Conservation (phyloP, 352 stramenopile species). For the Phytopythium boreale region DNA sequence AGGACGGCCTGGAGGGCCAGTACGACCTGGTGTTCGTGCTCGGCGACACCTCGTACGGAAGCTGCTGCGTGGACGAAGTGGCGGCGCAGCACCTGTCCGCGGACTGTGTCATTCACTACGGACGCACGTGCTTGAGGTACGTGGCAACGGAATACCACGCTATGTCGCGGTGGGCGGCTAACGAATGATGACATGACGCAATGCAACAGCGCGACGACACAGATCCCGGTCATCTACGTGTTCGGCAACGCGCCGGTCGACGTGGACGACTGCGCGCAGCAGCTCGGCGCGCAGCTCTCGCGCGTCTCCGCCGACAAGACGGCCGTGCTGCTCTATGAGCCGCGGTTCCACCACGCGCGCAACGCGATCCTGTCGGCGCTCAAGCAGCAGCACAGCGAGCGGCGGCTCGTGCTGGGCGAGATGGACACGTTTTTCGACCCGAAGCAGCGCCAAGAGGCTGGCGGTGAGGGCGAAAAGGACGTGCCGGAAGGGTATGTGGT, state of each 20-base stretch:
- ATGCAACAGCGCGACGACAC: constrained; percentile 50
- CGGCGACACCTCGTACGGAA: constrained; percentile 95
- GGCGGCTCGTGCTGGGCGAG: constrained; percentile 45
- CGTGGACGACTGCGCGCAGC: constrained; percentile 41
- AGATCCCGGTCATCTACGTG: constrained; percentile 90
- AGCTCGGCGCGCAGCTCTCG: constrained; percentile 27
- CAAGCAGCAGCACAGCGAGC: constrained; percentile 30
- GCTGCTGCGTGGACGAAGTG: constrained; percentile 96
- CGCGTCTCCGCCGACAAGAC: constrained; percentile 37
- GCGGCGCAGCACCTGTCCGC: constrained; percentile 92
- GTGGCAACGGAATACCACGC: not conserved
- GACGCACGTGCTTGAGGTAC: constrained; percentile 89
- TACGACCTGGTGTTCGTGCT: constrained; percentile 89
- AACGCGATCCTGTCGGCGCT: constrained; percentile 41
- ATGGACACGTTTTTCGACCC: constrained; percentile 79
- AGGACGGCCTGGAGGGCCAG: constrained; percentile 35
- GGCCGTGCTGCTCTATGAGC: constrained; percentile 91
- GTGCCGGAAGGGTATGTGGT: not conserved
- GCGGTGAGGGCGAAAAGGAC: constrained; percentile 11
- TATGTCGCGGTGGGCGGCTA: not conserved
- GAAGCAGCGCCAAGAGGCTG: constrained; percentile 14
- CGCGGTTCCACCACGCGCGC: constrained; percentile 86
- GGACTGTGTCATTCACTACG: constrained; percentile 95
- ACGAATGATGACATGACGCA: not conserved
- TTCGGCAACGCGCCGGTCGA: constrained; percentile 83